Base-by-base conservation (phyloP, 768 basidiomycete genomes). In the Rhodosporidiobolus sp. region DNA sequence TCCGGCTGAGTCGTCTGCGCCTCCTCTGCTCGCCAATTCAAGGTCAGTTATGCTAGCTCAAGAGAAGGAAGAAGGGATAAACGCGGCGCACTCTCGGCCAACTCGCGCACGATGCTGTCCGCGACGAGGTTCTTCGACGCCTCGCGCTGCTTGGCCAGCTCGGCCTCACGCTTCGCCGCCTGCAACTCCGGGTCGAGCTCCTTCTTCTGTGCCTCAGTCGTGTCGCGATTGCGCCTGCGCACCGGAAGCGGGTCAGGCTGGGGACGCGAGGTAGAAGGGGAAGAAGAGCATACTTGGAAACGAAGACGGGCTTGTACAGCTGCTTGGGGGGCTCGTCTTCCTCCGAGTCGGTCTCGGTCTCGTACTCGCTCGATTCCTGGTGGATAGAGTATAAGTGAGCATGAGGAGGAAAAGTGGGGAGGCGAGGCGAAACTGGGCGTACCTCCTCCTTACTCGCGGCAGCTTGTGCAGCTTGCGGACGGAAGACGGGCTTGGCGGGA, bases 101-200 rank as follows among this genome's bases (percentile, higher is more conserved):
- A 82, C 82, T 97, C 95, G 32, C 94, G 86, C 72, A 86, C 86
- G 76, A 99, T 96, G 76, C 89, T 94, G 81, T 97, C 94, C 0
- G 92, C 96, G 24, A 96, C 95, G 75, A 99, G 83, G 76, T 93
- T 88, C 76, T 96, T 92, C 70, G 90, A 91, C 77, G 95, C 90
- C 78, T 89, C 88, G 79, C 89, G 87, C 61, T 93, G 86, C 79
- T 94, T 88, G 79, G 91, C 91, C 1, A 86, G 86, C 80, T 92
- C 90, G 48, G 85, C 83, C 63, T 91, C 90, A 74, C 89, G 88
- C 79, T 84, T 86, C 78, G 84, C 85, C 63, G 87, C 78, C 12
- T 87, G 84, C 78, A 92, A 92, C 80, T 95, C 92, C 0, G 88
- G 86, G 74, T 92, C 89, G 63, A 80, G 80, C 32, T 90, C 83